phyloP scores from a whole-genome alignment of 768 basidiomycete species.

The Termitomyces sp. region DNA sequence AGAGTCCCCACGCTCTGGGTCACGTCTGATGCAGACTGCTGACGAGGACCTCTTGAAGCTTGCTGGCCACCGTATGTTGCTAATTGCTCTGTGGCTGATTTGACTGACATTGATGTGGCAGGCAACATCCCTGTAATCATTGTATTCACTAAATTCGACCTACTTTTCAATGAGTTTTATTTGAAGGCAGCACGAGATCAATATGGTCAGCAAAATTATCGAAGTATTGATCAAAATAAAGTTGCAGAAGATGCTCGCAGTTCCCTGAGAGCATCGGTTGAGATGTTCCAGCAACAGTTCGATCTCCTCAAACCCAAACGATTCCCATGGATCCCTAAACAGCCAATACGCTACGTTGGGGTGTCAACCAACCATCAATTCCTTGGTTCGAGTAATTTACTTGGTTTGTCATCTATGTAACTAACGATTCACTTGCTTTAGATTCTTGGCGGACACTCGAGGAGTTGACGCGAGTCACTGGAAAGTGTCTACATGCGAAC shows the following conservation, averaged over 20 bases:
- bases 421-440: background rate
- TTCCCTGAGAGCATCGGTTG: background rate
- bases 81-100: background rate
- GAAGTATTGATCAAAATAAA: background rate
- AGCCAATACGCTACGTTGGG: background rate
- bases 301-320: background rate
- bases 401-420: too few relatives aligned
- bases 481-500: background rate
- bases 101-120: background rate
- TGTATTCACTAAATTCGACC: conserved; percentile 1
- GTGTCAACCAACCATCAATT: background rate
- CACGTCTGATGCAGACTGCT: background rate
- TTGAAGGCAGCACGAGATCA: background rate
- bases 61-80: background rate
- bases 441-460: background rate
- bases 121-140: conserved; percentile 1
- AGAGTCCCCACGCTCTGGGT: background rate
- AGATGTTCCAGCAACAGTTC: background rate
- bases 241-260: background rate
- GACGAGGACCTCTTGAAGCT: conserved; percentile 1
- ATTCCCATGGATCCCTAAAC: background rate
- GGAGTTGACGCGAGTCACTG: background rate
- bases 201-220: background rate
- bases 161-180: background rate
- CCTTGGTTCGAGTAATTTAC: background rate